Evolutionary conservation across 2,329 filamentous ascomycete species (phyloP).

Genomic region (Alternaria solani): DNA sequence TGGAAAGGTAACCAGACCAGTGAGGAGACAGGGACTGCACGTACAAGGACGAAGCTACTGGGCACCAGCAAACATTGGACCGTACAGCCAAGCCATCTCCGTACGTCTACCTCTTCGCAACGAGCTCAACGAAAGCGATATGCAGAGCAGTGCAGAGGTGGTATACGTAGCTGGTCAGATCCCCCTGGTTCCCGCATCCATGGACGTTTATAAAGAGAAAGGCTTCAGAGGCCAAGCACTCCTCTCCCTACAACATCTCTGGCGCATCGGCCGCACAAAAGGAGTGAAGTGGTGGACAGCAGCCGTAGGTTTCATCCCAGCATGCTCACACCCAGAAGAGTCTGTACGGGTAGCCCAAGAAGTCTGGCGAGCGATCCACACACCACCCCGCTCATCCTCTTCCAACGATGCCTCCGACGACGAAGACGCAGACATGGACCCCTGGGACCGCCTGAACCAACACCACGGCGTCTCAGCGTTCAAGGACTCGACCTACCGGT

Average conservation of each 20-base stretch:
- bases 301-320: slow-evolving; percentile 64
- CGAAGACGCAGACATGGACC: slow-evolving; percentile 63
- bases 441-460: slow-evolving; percentile 71
- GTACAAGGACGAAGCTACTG: slow-evolving; percentile 95
- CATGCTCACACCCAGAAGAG: slow-evolving; percentile 11
- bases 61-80: slow-evolving; percentile 97
- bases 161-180: slow-evolving; percentile 90
- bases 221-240: slow-evolving; percentile 67
- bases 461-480: slow-evolving; percentile 56
- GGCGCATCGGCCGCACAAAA: slow-evolving; percentile 78
- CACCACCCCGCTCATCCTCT: not conserved
- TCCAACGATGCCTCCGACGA: slow-evolving; percentile 52
- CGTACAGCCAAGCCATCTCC: slow-evolving; percentile 88
- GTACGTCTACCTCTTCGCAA: slow-evolving; percentile 52
- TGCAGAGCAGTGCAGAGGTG: slow-evolving; percentile 35
- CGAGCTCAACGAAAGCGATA: slow-evolving; percentile 19
- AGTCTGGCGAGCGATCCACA: slow-evolving; percentile 54
- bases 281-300: slow-evolving; percentile 77
- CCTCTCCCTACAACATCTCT: slow-evolving; percentile 87
- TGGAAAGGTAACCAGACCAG: slow-evolving; percentile 3
- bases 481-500: slow-evolving; percentile 36
- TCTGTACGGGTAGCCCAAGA: slow-evolving; percentile 50
- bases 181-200: slow-evolving; percentile 80
- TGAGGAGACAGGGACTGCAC: slow-evolving; percentile 68
- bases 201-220: slow-evolving; percentile 63